phyloP scores from a whole-genome alignment of 768 basidiomycete species.

The Glaciozyma martinii region DNA sequence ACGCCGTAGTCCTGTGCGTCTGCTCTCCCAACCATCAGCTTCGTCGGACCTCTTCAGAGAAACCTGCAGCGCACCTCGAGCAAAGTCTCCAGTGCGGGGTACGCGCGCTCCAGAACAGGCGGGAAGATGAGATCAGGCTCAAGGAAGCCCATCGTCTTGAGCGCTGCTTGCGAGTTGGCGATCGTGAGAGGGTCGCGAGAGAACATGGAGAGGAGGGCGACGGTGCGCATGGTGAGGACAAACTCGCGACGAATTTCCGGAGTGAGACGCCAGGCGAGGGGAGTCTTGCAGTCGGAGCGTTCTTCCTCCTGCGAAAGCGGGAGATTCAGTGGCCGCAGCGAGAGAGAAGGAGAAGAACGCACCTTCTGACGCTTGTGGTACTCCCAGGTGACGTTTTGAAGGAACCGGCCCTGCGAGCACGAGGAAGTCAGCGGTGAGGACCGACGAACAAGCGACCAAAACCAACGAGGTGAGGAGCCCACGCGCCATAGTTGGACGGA shows the following conservation, averaged over 20 bases:
- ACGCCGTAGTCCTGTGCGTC: conserved; percentile 76
- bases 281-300: conserved; percentile 68
- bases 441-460: background rate
- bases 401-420: conserved; percentile 64
- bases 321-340: background rate
- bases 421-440: background rate
- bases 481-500: conserved; percentile 73
- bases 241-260: conserved; percentile 70
- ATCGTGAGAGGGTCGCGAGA: conserved; percentile 66
- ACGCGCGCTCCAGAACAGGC: conserved; percentile 70
- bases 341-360: background rate
- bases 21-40: conserved; percentile 34
- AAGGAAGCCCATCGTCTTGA: conserved; percentile 66
- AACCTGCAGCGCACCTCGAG: conserved; percentile 52
- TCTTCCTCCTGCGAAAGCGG: conserved; percentile 68
- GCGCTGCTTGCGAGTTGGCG: conserved; percentile 62
- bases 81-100: conserved; percentile 78
- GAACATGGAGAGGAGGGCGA: conserved; percentile 81
- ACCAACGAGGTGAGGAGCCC: conserved; percentile 46
- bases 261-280: conserved; percentile 67
- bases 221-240: conserved; percentile 69
- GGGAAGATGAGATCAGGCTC: conserved; percentile 79
- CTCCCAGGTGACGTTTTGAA: conserved; percentile 56
- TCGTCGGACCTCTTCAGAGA: background rate
- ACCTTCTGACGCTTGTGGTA: conserved; percentile 63